phyloP scores from a whole-genome alignment of 2,329 filamentous ascomycete species.

The Epicoccum sorghinum region DNA sequence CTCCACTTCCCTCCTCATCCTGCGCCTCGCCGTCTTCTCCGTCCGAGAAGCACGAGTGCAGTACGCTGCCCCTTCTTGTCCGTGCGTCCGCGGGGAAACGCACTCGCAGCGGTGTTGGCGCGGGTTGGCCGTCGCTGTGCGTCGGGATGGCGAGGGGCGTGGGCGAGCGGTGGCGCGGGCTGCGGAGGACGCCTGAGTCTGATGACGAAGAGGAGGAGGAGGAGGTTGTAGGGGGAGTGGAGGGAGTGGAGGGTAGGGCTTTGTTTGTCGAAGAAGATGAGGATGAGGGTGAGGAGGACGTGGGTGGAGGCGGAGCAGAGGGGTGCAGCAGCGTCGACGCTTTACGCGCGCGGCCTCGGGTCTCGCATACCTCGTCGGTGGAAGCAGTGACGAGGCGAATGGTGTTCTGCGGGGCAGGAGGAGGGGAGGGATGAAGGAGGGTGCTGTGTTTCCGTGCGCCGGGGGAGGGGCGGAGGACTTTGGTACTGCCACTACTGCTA shows the following conservation, averaged over 20 bases:
- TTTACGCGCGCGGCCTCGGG: not conserved
- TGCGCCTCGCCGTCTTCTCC: not conserved
- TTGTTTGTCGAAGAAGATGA: too few relatives aligned
- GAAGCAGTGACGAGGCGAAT: not conserved
- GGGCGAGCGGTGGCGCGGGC: slow-evolving; percentile 16
- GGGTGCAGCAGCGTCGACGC: not conserved
- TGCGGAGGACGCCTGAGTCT: slow-evolving; percentile 5
- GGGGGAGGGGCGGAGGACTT: not conserved
- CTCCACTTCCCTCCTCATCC: not conserved
- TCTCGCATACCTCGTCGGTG: too few relatives aligned
- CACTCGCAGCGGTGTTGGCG: not conserved
- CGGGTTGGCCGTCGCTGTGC: not conserved
- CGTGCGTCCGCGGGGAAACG: too few relatives aligned
- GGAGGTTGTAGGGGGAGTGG: too few relatives aligned
- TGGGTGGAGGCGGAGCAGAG: not conserved
- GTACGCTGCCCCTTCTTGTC: slow-evolving; percentile 4
- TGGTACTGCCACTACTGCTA: too few relatives aligned
- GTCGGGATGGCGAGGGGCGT: slow-evolving; percentile 20
- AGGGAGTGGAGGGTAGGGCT: too few relatives aligned
- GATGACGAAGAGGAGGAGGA: too few relatives aligned
- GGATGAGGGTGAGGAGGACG: not conserved
- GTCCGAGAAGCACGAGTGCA: slow-evolving; percentile 18
- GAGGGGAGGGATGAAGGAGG: not conserved
- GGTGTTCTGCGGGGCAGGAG: not conserved
- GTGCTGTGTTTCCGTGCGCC: not conserved